Base-by-base conservation (phyloP, 192 early-diverging fungal species). In the Coemansia sp. region DNA sequence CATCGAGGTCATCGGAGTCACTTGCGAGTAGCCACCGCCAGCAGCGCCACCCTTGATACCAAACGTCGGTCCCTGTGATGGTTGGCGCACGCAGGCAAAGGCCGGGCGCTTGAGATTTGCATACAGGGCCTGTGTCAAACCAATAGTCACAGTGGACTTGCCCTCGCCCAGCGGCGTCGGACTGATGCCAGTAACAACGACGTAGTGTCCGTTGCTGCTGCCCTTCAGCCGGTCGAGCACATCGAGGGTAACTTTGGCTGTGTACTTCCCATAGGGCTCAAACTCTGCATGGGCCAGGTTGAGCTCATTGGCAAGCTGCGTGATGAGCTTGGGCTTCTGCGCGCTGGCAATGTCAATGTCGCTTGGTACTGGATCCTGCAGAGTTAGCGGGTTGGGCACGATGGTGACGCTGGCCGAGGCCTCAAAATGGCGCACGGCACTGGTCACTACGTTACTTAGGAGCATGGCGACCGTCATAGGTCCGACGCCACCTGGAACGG, bases 401-500 rank as follows among this genome's bases (percentile, higher is more conserved):
- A 89, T 87, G 62, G 30, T 76, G 55, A 60, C 83, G 28, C 65
- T 69, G 65, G 67, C 81, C 22, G 77, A 82, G 54, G 58, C 84
- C 31, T 82, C 85, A 56, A 89, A 76, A 60, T 84, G 90, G 19
- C 92, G 83, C 66, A 89, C 84, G 21, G 93, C 93, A 54, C 88
- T 88, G 32, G 86, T 62, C 0, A 93, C 79, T 8, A 92, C 94
- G 79, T 99, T 99, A 58, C 90, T 75, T 81, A 99, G 80, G 14
- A 99, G 81, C 96, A 99, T 98, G 49, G 94, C 94, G 7, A 99
- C 96, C 7, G 97, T 99, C 97, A 99, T 99, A 6, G 97, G 97
- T 0, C 97, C 97, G n/a, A 99, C 97, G 38, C 97, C 96, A 30
- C 96, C 96, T 38, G 97, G 97, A 50, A 99, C 97, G 2, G 97